Percentiles rank a stretch among this genome's conserved stretches.
These are phyloP conservation scores for Rhizopogon hawkerae DNA, from an alignment of 1,284 basidiomycete genomes.

Conservation along the genomic window DNA sequence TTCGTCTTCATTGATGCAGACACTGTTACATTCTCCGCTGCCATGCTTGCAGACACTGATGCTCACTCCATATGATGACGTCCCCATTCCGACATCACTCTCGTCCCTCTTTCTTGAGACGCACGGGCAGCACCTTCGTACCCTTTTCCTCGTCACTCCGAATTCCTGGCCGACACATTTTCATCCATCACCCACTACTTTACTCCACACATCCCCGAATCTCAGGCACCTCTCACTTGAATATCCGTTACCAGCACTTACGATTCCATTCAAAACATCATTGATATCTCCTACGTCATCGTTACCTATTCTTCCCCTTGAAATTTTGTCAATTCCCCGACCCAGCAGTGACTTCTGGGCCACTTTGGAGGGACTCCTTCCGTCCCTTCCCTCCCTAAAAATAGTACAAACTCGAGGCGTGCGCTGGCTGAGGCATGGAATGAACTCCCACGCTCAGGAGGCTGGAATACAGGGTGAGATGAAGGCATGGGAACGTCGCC, in stretches of 20 bases:
- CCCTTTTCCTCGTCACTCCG: constrained; percentile 60
- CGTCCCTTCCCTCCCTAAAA: constrained; percentile 45
- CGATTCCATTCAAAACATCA: constrained; percentile 22
- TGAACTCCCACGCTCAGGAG: constrained; percentile 53
- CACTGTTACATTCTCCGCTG: constrained; percentile 53
- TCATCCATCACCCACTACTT: constrained; percentile 46
- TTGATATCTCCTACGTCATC: constrained; percentile 22
- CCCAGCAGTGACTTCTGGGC: constrained; percentile 50
- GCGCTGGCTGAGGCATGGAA: constrained; percentile 60
- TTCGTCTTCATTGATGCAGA: constrained; percentile 53
- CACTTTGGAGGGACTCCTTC: constrained; percentile 46
- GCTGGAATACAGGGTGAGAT: constrained; percentile 74
- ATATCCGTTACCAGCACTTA: constrained; percentile 47
- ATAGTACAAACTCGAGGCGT: constrained; percentile 58
- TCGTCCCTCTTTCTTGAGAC: constrained; percentile 51
- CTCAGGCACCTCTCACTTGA: constrained; percentile 63
- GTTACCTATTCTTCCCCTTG: constrained; percentile 36
- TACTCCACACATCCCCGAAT: constrained; percentile 49
- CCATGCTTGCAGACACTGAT: constrained; percentile 61
- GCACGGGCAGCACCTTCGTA: constrained; percentile 56
- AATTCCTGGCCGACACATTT: constrained; percentile 64
- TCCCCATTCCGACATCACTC: constrained; percentile 47
- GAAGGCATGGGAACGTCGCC: constrained; percentile 56
- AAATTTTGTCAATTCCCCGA: constrained; percentile 63
- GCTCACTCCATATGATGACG: constrained; percentile 67